Evolutionary conservation across 306 rosid genomes (phyloP).

Genomic region (Castanea sativa): DNA sequence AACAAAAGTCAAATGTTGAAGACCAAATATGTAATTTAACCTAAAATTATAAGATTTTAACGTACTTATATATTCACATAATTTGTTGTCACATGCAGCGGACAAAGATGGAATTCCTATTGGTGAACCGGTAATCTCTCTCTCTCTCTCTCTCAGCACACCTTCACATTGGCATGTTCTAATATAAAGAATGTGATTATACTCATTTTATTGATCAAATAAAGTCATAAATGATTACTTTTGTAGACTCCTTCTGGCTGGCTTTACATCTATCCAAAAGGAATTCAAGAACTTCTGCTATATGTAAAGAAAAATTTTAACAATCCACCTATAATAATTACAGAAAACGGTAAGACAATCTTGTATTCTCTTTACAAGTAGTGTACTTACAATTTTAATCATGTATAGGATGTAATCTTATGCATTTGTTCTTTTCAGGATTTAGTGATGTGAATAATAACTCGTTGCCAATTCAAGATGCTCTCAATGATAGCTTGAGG

Average conservation of each 20-base stretch:
- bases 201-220: not conserved
- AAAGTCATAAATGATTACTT: not conserved
- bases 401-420: not conserved
- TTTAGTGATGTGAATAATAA: constrained; percentile 40
- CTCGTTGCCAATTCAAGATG: constrained; percentile 33
- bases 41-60: not conserved
- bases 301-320: constrained; percentile 33
- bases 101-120: constrained; percentile 30
- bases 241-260: constrained; percentile 51
- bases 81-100: constrained; percentile 12
- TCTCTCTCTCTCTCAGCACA: not conserved
- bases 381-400: not conserved
- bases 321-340: constrained; percentile 45
- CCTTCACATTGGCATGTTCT: not conserved
- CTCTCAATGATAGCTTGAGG: constrained; percentile 42
- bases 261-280: constrained; percentile 55
- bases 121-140: constrained; percentile 31
- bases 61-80: not conserved
- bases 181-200: not conserved
- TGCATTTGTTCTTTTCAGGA: constrained; percentile 25
- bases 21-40: too few species aligned
- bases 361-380: not conserved
- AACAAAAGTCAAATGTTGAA: too few species aligned
- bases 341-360: constrained; percentile 53
- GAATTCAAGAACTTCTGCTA: constrained; percentile 31